These are phyloP conservation scores for Ogataea ganodermae DNA, from an alignment of 805 yeast genomes.

Conservation along the genomic window DNA sequence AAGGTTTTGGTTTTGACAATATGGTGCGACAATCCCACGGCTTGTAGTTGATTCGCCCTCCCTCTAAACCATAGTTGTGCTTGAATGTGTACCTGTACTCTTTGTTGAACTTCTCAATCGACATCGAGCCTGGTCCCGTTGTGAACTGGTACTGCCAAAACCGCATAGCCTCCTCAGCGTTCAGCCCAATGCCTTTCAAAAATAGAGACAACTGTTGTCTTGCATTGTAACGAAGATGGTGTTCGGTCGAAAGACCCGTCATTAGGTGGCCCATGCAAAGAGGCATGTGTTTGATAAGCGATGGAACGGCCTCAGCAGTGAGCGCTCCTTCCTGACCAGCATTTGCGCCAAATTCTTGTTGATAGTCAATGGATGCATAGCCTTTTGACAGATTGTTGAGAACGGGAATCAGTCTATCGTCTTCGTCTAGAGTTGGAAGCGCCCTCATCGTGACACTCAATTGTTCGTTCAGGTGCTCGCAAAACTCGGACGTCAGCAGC, in stretches of 20 bases:
- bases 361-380: slow-evolving; percentile 57
- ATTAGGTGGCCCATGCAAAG: slow-evolving; percentile 58
- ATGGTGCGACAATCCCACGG: slow-evolving; percentile 87
- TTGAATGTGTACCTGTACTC: slow-evolving; percentile 87
- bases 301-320: slow-evolving; percentile 60
- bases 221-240: slow-evolving; percentile 80
- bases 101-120: slow-evolving; percentile 77
- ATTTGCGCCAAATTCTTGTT: slow-evolving; percentile 21
- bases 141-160: slow-evolving; percentile 84
- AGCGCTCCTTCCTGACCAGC: slow-evolving; percentile 37
- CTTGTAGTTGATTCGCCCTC: slow-evolving; percentile 79
- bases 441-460: slow-evolving; percentile 72
- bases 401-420: slow-evolving; percentile 83
- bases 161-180: slow-evolving; percentile 81
- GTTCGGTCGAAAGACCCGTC: slow-evolving; percentile 61
- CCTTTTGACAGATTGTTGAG: slow-evolving; percentile 76
- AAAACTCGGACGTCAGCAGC: slow-evolving; percentile 69
- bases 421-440: slow-evolving; percentile 85
- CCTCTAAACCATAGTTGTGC: slow-evolving; percentile 90
- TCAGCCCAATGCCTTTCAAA: slow-evolving; percentile 85
- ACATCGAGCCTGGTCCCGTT: slow-evolving; percentile 47
- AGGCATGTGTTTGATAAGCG: slow-evolving; percentile 70
- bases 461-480: slow-evolving; percentile 49
- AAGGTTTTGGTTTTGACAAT: slow-evolving; percentile 68
- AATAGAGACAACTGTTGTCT: slow-evolving; percentile 86